These are phyloP conservation scores for Botryotinia calthae DNA, from an alignment of 2,329 filamentous ascomycete genomes.

Conservation along the genomic window DNA sequence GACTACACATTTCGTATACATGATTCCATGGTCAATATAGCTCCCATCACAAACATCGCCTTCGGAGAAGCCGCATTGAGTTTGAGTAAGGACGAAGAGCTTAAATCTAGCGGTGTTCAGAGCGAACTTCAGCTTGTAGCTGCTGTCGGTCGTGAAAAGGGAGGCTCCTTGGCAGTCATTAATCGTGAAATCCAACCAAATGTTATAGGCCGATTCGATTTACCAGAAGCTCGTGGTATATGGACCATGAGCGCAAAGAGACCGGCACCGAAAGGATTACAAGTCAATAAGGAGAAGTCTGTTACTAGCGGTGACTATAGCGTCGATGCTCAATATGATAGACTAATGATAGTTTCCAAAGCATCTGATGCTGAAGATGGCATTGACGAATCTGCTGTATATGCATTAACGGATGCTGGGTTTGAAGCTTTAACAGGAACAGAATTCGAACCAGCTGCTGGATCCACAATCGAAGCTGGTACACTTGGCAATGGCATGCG, in stretches of 20 bases:
- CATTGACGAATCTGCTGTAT: conserved; percentile 65
- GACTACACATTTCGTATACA: conserved; percentile 73
- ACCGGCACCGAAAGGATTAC: conserved; percentile 59
- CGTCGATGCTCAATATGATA: conserved; percentile 63
- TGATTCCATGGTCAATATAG: conserved; percentile 74
- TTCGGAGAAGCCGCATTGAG: conserved; percentile 57
- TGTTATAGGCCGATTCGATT: conserved; percentile 66
- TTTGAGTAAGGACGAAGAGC: conserved; percentile 46
- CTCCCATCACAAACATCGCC: conserved; percentile 73
- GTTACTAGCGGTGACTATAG: conserved; percentile 52
- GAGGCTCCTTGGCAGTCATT: conserved; percentile 70
- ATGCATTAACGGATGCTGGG: conserved; percentile 68
- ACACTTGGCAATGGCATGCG: conserved; percentile 77
- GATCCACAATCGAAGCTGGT: conserved; percentile 80
- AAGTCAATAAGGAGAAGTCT: conserved; percentile 47
- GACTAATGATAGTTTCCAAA: conserved; percentile 81
- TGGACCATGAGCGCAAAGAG: conserved; percentile 78
- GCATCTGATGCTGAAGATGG: conserved; percentile 66
- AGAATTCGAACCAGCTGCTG: conserved; percentile 89
- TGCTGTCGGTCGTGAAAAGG: conserved; percentile 61
- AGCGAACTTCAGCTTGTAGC: conserved; percentile 60
- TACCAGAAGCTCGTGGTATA: conserved; percentile 70
- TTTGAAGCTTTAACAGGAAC: conserved; percentile 76
- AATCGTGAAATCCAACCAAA: conserved; percentile 75
- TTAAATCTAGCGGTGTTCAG: conserved; percentile 47